phyloP scores from a whole-genome alignment of 768 basidiomycete genomes.

The Dendrothele bispora region DNA sequence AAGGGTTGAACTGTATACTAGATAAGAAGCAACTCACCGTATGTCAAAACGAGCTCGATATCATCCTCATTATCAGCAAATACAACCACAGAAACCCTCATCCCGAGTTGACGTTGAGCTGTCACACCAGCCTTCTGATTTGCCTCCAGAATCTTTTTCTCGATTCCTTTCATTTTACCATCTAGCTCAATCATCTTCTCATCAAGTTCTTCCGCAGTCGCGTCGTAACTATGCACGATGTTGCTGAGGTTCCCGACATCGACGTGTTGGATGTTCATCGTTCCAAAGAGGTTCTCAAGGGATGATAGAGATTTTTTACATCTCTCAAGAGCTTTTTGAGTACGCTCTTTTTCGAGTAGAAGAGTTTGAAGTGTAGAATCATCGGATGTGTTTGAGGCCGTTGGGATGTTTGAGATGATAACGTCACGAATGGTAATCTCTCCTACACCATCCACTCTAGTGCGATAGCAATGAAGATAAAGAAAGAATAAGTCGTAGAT shows the following conservation, averaged over 20 bases:
- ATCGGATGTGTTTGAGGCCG: background rate
- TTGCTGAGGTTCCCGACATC: background rate
- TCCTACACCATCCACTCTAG: conserved; percentile 16
- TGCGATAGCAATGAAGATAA: background rate
- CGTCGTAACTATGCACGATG: conserved; percentile 6
- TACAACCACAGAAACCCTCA: conserved; percentile 8
- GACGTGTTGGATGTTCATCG: conserved; percentile 7
- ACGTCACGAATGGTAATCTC: conserved; percentile 15
- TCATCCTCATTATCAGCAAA: conserved; percentile 11
- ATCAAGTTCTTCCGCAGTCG: conserved; percentile 3
- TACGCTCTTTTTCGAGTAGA: background rate
- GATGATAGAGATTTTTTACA: conserved; percentile 5
- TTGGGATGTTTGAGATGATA: conserved; percentile 2
- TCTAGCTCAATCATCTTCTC: conserved; percentile 5
- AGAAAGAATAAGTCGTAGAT: background rate
- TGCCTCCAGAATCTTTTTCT: background rate
- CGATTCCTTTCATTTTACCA: conserved; percentile 2
- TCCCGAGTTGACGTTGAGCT: background rate
- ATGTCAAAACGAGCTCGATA: conserved; percentile 12
- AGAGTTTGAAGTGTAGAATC: background rate
- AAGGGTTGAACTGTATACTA: background rate
- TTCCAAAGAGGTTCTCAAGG: background rate
- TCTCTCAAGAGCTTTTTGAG: conserved; percentile 5
- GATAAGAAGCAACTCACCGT: conserved; percentile 5
- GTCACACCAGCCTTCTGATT: background rate